Percentiles rank a stretch among this genome's conserved stretches.
phyloP scores from a whole-genome alignment of 2,329 filamentous ascomycete species.

The Scytalidium sp. region DNA sequence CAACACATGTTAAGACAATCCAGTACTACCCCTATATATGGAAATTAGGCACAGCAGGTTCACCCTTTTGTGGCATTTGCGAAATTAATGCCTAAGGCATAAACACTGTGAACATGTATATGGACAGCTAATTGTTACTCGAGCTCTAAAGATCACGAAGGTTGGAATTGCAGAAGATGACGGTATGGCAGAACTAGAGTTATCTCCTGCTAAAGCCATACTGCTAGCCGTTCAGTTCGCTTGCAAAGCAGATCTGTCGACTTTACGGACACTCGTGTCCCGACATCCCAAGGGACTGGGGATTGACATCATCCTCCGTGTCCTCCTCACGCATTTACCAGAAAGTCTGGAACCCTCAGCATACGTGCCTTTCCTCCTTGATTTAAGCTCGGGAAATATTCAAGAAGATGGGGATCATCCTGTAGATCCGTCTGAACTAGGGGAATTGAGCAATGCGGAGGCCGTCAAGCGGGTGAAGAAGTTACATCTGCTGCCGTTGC shows the following conservation, averaged over 20 bases:
- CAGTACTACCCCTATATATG: too few species aligned
- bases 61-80: background rate
- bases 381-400: conserved; percentile 37
- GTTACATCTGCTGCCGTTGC: conserved; percentile 59
- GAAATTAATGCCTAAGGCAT: background rate
- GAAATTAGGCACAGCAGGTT: too few species aligned
- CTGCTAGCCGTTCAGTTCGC: conserved; percentile 72
- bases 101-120: background rate
- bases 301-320: conserved; percentile 64
- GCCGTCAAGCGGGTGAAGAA: conserved; percentile 62
- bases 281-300: conserved; percentile 56
- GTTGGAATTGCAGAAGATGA: background rate
- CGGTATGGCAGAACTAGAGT: conserved; percentile 31
- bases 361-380: conserved; percentile 60
- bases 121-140: background rate
- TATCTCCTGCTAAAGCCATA: conserved; percentile 66
- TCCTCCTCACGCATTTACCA: conserved; percentile 75
- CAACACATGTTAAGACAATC: too few species aligned
- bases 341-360: conserved; percentile 62
- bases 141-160: background rate
- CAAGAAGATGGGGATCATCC: conserved; percentile 32
- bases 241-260: conserved; percentile 60
- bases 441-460: conserved; percentile 57
- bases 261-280: conserved; percentile 57
- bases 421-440: conserved; percentile 54